These are phyloP conservation scores for Aspergillus quadricinctus DNA, from an alignment of 2,329 filamentous ascomycete genomes.

Conservation along the genomic window DNA sequence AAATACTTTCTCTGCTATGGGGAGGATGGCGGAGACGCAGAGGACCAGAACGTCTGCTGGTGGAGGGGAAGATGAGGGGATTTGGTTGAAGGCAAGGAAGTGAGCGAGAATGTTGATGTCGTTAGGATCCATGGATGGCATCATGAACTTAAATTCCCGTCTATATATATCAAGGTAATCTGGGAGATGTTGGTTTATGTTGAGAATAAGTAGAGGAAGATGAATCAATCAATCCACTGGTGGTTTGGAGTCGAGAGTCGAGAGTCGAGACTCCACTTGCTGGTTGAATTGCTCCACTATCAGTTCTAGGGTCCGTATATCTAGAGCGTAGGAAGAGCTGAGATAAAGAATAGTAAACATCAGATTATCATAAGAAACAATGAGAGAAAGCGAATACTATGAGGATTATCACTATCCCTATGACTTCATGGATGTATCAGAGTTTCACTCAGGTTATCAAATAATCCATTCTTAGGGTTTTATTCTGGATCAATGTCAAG, in stretches of 20 bases:
- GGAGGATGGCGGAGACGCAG: constrained; percentile 38
- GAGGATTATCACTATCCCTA: no score
- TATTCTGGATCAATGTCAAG: no score
- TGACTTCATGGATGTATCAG: no score
- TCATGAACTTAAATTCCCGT: neutral
- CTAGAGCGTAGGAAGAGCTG: no score
- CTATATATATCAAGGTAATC: neutral
- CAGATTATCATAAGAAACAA: no score
- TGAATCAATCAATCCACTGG: neutral
- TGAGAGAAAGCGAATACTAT: no score
- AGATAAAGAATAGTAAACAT: no score
- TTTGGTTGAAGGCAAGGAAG: constrained; percentile 27
- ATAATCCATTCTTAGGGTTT: no score
- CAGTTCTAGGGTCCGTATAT: no score
- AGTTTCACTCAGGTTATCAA: no score
- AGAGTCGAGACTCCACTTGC: neutral
- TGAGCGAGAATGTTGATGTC: constrained; percentile 29
- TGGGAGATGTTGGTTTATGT: neutral
- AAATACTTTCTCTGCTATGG: constrained; percentile 35
- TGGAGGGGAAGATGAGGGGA: constrained; percentile 11
- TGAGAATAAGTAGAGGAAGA: neutral
- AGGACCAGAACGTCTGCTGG: constrained; percentile 37
- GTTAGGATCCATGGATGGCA: constrained; percentile 1
- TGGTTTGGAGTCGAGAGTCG: neutral
- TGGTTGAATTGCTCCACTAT: no score